Evolutionary conservation across 208 protist species (phyloP).

Genomic region (Crithidia fasciculata): DNA sequence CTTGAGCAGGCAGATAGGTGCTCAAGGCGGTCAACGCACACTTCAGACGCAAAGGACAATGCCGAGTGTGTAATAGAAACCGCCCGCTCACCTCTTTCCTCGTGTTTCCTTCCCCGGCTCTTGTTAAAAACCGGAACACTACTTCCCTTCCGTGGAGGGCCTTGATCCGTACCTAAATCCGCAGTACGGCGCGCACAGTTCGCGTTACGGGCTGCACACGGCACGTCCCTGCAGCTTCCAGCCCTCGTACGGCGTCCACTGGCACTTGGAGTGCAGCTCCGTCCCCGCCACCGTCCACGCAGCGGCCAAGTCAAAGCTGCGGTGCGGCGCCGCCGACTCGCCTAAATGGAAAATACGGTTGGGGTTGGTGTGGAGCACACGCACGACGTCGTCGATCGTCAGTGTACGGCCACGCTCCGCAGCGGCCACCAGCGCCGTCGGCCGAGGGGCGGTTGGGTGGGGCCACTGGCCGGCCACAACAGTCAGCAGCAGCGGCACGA

Average conservation of each 20-base stretch:
- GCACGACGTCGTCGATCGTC: conserved; percentile 61
- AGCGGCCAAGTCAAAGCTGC: conserved; percentile 48
- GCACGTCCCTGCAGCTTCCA: conserved; percentile 72
- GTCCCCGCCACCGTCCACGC: conserved; percentile 68
- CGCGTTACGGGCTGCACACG: neutral
- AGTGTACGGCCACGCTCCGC: conserved; percentile 26
- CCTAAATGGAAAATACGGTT: conserved; percentile 76
- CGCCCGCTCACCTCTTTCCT: too few relatives aligned
- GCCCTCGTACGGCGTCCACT: conserved; percentile 87
- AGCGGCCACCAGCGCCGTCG: conserved; percentile 43
- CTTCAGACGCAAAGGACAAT: too few relatives aligned
- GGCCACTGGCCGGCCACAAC: conserved; percentile 71
- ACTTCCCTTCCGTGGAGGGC: too few relatives aligned
- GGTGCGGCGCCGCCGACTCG: conserved; percentile 29
- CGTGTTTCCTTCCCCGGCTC: too few relatives aligned
- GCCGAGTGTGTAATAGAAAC: too few relatives aligned
- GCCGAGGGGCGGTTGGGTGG: conserved; percentile 59
- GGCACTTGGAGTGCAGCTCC: conserved; percentile 81
- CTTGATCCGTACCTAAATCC: too few relatives aligned
- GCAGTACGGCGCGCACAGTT: too few relatives aligned
- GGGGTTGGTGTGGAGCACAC: conserved; percentile 80
- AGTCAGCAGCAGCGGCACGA: conserved; percentile 92
- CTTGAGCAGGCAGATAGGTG: too few relatives aligned
- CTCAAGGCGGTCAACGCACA: too few relatives aligned
- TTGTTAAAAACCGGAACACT: too few relatives aligned